Evolutionary conservation across 805 yeast species (phyloP).

Genomic region (Ogataea pignaliae): DNA sequence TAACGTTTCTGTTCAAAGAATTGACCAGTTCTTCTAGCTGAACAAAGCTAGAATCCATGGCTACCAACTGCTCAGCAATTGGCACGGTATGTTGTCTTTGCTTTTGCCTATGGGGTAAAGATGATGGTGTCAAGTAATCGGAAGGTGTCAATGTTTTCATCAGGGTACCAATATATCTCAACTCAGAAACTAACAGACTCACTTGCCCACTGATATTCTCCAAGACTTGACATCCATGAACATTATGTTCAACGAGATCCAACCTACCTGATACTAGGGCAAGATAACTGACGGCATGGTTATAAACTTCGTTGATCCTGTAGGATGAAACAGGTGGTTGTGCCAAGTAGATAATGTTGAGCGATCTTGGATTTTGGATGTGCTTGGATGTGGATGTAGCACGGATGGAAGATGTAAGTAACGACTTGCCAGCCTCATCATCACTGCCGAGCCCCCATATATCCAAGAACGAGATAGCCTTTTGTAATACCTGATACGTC

Average conservation of each 20-base stretch:
- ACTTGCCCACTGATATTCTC: slow-evolving; percentile 68
- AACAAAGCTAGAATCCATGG: slow-evolving; percentile 42
- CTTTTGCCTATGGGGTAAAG: slow-evolving; percentile 3
- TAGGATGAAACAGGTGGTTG: slow-evolving; percentile 59
- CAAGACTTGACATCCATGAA: slow-evolving; percentile 61
- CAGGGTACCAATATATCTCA: slow-evolving; percentile 29
- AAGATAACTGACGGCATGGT: slow-evolving; percentile 54
- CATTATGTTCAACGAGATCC: slow-evolving; percentile 72
- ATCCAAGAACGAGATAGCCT: slow-evolving; percentile 59
- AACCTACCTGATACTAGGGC: slow-evolving; percentile 70
- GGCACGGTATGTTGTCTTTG: slow-evolving; percentile 10
- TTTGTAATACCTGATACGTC: slow-evolving; percentile 62
- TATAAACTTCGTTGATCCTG: slow-evolving; percentile 61
- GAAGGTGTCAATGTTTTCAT: slow-evolving; percentile 19
- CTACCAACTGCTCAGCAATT: slow-evolving; percentile 40
- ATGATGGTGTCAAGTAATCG: slow-evolving; percentile 26
- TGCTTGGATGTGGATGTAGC: no score
- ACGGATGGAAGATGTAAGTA: background rate
- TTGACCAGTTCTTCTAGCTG: slow-evolving; percentile 53
- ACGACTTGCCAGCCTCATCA: slow-evolving; percentile 27
- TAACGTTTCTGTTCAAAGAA: slow-evolving; percentile 60
- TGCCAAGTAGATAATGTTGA: slow-evolving; percentile 39
- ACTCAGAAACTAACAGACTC: slow-evolving; percentile 58
- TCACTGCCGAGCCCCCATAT: slow-evolving; percentile 69
- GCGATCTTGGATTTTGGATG: slow-evolving; percentile 1